Percentiles rank a stretch among this genome's conserved stretches.
phyloP scores from a whole-genome alignment of 768 basidiomycete species.

The Mycena haematopus region DNA sequence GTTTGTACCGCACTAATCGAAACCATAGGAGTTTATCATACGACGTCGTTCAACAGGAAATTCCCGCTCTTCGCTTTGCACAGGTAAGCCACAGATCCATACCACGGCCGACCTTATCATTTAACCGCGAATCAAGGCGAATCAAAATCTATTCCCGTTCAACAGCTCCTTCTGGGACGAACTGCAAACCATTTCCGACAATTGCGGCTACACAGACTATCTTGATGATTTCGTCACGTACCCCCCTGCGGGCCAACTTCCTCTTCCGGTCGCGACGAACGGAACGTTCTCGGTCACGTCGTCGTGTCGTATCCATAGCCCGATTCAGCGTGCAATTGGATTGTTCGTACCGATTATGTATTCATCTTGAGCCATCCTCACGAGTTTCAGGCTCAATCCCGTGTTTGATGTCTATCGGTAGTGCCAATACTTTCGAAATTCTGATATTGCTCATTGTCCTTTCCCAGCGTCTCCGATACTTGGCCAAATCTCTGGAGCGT shows the following conservation, averaged over 20 bases:
- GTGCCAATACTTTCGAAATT: not conserved
- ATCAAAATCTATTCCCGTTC: slow-evolving; percentile 65
- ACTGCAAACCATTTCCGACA: slow-evolving; percentile 57
- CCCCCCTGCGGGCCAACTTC: slow-evolving; percentile 66
- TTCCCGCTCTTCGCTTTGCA: slow-evolving; percentile 69
- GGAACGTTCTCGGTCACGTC: slow-evolving; percentile 48
- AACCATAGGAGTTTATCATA: slow-evolving; percentile 38
- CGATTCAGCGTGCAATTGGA: slow-evolving; percentile 55
- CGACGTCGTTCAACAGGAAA: slow-evolving; percentile 63
- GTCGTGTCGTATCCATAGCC: slow-evolving; percentile 53
- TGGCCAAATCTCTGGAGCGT: slow-evolving; percentile 62
- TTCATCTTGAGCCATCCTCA: not conserved
- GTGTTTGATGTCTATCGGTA: slow-evolving; percentile 62
- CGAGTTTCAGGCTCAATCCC: slow-evolving; percentile 49
- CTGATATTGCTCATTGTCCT: not conserved
- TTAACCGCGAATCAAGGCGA: too few species aligned
- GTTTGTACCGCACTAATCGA: not conserved
- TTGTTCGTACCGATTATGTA: slow-evolving; percentile 41
- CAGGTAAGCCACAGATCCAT: too few species aligned
- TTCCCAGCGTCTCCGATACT: slow-evolving; percentile 56
- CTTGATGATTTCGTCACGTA: slow-evolving; percentile 66
- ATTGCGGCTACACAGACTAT: slow-evolving; percentile 68
- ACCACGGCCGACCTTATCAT: too few species aligned
- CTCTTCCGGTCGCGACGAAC: slow-evolving; percentile 59
- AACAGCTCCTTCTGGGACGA: slow-evolving; percentile 59